These are phyloP conservation scores for Microcyclosporella mali DNA, from an alignment of 2,329 filamentous ascomycete species.

Conservation along the genomic window DNA sequence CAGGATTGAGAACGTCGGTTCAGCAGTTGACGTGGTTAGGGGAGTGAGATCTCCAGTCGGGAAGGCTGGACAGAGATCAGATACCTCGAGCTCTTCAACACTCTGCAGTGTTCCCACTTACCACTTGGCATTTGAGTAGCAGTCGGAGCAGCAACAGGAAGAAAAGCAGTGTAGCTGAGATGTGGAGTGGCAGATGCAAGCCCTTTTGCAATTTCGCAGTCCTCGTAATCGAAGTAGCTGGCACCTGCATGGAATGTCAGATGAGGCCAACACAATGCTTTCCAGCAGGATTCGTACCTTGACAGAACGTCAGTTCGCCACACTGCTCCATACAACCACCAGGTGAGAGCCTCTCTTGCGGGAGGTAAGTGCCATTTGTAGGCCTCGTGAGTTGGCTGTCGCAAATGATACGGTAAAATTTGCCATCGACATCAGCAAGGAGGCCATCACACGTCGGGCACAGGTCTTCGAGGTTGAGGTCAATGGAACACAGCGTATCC, in stretches of 20 bases:
- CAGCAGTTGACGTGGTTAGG: slow-evolving; percentile 6
- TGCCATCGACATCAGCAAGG: slow-evolving; percentile 7
- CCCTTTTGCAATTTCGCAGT: slow-evolving; percentile 23
- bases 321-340: slow-evolving; percentile 18
- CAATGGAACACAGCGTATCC: background rate
- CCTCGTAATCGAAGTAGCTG: slow-evolving; percentile 20
- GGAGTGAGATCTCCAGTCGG: slow-evolving; percentile 2
- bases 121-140: no score
- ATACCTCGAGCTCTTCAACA: no score
- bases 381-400: slow-evolving; percentile 7
- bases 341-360: slow-evolving; percentile 17
- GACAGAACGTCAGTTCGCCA: slow-evolving; percentile 20
- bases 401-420: slow-evolving; percentile 15
- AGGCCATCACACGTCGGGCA: slow-evolving; percentile 23
- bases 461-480: slow-evolving; percentile 11
- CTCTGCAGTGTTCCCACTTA: no score
- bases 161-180: slow-evolving; percentile 22
- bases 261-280: no score
- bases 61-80: slow-evolving; percentile 1
- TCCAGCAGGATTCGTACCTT: background rate
- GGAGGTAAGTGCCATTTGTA: slow-evolving; percentile 16
- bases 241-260: slow-evolving; percentile 17
- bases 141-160: slow-evolving; percentile 14
- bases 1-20: slow-evolving; percentile 15
- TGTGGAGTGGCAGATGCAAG: slow-evolving; percentile 10